Percentiles rank a stretch among this genome's conserved stretches.
Conservation (phyloP, 2,329 filamentous ascomycete genomes). For the Akanthomyces muscarius region DNA sequence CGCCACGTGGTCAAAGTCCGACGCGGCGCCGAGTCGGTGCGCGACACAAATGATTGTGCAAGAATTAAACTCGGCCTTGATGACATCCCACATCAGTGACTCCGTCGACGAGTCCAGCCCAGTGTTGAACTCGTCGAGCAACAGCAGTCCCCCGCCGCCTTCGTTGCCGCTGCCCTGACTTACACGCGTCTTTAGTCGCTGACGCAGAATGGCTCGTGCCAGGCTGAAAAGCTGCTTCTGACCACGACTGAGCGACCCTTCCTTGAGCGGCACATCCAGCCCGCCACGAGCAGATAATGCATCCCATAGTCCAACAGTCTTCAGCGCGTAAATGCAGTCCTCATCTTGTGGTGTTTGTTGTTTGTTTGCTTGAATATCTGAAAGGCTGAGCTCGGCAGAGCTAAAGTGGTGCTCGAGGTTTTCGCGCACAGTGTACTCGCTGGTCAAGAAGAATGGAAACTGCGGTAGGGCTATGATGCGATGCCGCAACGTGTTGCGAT, state of each 20-base stretch:
- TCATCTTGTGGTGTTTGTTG: background rate
- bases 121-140: slow-evolving; percentile 22
- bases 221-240: slow-evolving; percentile 19
- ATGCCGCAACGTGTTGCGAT: slow-evolving; percentile 3
- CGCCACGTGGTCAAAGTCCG: slow-evolving; percentile 28
- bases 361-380: background rate
- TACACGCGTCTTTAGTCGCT: background rate
- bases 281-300: background rate
- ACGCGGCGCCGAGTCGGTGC: slow-evolving; percentile 28
- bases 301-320: slow-evolving; percentile 12
- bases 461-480: slow-evolving; percentile 1
- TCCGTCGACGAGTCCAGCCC: slow-evolving; percentile 30
- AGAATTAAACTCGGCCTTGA: slow-evolving; percentile 24
- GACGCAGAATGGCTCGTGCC: slow-evolving; percentile 15
- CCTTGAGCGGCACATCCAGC: slow-evolving; percentile 8
- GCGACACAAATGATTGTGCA: slow-evolving; percentile 28
- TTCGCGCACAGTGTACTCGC: slow-evolving; percentile 9
- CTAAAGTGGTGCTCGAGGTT: slow-evolving; percentile 12
- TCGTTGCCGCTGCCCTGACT: background rate
- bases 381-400: background rate
- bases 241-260: slow-evolving; percentile 14
- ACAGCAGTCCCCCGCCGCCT: background rate
- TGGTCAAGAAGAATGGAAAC: slow-evolving; percentile 8
- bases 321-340: slow-evolving; percentile 9
- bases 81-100: slow-evolving; percentile 24